Evolutionary conservation across 1,284 basidiomycete species (phyloP).

Genomic region (Melanopsichium pennsylvanicum): DNA sequence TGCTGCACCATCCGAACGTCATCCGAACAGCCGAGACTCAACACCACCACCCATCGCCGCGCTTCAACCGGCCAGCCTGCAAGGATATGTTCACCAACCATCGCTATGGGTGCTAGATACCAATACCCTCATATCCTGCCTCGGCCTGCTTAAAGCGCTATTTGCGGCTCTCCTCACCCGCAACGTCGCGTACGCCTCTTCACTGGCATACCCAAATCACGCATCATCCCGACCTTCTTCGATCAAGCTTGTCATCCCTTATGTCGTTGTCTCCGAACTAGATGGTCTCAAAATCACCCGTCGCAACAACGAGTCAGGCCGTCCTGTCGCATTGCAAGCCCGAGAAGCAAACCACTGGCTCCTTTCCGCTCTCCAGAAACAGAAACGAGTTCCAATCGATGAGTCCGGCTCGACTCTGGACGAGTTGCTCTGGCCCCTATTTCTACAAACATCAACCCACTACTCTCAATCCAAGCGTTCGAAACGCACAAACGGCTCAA

Average conservation of each 20-base stretch:
- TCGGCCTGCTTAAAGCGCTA: constrained; percentile 42
- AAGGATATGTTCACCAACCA: constrained; percentile 3
- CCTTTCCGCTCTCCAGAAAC: constrained; percentile 37
- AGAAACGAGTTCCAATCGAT: constrained; percentile 39
- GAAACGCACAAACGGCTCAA: neutral
- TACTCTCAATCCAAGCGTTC: constrained; percentile 8
- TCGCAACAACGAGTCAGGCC: constrained; percentile 21
- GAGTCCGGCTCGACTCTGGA: constrained; percentile 11
- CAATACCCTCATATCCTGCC: constrained; percentile 44
- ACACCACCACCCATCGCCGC: constrained; percentile 7
- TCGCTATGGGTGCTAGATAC: constrained; percentile 47
- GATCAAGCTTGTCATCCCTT: constrained; percentile 39
- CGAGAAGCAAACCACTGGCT: constrained; percentile 46
- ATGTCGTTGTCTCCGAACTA: constrained; percentile 38
- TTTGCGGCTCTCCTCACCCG: constrained; percentile 39
- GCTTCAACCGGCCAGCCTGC: constrained; percentile 7
- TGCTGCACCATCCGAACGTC: neutral
- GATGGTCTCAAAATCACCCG: constrained; percentile 39
- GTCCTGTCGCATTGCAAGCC: constrained; percentile 28
- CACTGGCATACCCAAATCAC: constrained; percentile 1
- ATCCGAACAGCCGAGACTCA: constrained; percentile 1
- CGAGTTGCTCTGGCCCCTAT: constrained; percentile 28
- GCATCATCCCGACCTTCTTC: constrained; percentile 16
- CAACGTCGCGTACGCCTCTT: constrained; percentile 20
- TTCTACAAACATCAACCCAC: constrained; percentile 25